These are phyloP conservation scores for Pulicaria dysenterica DNA, from an alignment of 129 eudicot species.

Conservation along the genomic window DNA sequence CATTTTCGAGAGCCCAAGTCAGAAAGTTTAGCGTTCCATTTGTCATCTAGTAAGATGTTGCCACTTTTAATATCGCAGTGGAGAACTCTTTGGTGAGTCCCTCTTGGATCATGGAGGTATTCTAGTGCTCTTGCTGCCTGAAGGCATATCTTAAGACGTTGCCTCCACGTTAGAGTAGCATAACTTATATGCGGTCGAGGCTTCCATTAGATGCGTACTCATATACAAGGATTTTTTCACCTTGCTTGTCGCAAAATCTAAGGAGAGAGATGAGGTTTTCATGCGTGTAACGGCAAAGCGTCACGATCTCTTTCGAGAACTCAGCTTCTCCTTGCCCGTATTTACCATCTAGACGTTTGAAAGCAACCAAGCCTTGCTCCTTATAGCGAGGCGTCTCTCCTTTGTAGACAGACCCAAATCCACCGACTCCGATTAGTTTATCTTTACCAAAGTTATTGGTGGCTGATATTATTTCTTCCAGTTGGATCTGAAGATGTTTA, in stretches of 20 bases:
- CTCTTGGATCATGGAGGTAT: slow-evolving; percentile 35
- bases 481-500: slow-evolving; percentile 1
- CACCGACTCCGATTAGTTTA: slow-evolving; percentile 15
- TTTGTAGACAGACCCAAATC: slow-evolving; percentile 20
- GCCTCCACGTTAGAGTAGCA: slow-evolving; percentile 25
- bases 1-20: slow-evolving; percentile 28
- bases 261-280: slow-evolving; percentile 21
- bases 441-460: slow-evolving; percentile 8
- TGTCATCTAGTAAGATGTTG: slow-evolving; percentile 35
- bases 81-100: slow-evolving; percentile 33
- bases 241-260: slow-evolving; percentile 5
- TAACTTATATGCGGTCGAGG: neutral
- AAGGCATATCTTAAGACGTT: slow-evolving; percentile 30
- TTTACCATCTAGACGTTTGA: slow-evolving; percentile 1
- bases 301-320: slow-evolving; percentile 13
- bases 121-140: slow-evolving; percentile 33
- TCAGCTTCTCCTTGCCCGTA: slow-evolving; percentile 8
- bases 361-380: neutral
- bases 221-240: slow-evolving; percentile 13
- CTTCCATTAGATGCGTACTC: slow-evolving; percentile 12
- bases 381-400: neutral
- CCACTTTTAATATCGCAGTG: slow-evolving; percentile 39
- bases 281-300: slow-evolving; percentile 10
- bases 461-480: slow-evolving; percentile 23
- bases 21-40: slow-evolving; percentile 37